Evolutionary conservation across 176 grass and related monocot species (phyloP).

Genomic region (Oryza nivara): DNA sequence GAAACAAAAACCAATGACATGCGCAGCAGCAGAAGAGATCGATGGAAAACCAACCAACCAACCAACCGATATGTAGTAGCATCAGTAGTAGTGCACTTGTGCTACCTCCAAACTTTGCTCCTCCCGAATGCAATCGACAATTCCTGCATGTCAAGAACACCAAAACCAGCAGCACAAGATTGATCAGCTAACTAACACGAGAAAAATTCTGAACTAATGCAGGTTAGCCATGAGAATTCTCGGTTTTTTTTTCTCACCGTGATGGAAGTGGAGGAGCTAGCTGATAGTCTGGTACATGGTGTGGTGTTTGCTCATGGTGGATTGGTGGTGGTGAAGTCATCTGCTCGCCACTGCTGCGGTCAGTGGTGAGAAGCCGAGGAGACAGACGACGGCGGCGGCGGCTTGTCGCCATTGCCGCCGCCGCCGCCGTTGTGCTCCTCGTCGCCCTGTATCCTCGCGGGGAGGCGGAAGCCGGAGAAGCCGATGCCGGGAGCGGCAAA

Average conservation of each 20-base stretch:
- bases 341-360: constrained; percentile 49
- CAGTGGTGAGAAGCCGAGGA: constrained; percentile 90
- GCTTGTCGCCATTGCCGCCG: constrained; percentile 69
- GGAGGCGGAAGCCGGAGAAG: constrained; percentile 88
- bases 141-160: not conserved
- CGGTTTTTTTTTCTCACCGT: not conserved
- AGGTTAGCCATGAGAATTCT: constrained; percentile 26
- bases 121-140: constrained; percentile 7
- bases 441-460: constrained; percentile 88
- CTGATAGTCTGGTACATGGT: constrained; percentile 13
- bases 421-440: constrained; percentile 74
- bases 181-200: constrained; percentile 5
- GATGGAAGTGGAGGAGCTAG: constrained; percentile 43
- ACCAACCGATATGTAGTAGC: constrained; percentile 39
- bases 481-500: constrained; percentile 53
- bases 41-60: constrained; percentile 51
- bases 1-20: constrained; percentile 72
- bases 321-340: constrained; percentile 47
- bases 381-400: constrained; percentile 52
- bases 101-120: constrained; percentile 36
- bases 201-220: not conserved
- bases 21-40: constrained; percentile 34
- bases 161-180: not conserved
- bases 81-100: not conserved
- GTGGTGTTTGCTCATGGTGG: not conserved